A percentile compares a stretch with the other conserved stretches of the same genome.
Conservation (phyloP, 2,329 filamentous ascomycete species). For the Stylonectria norvegica region DNA sequence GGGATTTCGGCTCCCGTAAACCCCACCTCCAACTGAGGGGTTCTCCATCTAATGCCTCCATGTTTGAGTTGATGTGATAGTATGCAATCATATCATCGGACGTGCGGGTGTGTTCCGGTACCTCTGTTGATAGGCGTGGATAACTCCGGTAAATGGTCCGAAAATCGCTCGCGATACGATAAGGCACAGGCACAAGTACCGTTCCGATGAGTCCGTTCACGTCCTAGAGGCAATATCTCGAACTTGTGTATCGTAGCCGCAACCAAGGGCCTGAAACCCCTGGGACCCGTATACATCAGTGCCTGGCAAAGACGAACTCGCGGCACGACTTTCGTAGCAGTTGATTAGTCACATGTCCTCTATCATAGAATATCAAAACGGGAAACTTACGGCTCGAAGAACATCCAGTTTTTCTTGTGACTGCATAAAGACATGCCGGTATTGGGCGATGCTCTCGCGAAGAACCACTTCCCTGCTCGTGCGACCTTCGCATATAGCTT, state of each 20-base stretch:
- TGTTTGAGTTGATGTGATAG: slow-evolving; percentile 22
- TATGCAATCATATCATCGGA: slow-evolving; percentile 25
- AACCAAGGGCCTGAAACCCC: slow-evolving; percentile 26
- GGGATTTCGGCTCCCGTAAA: no score
- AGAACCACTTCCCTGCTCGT: slow-evolving; percentile 73
- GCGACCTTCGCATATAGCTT: slow-evolving; percentile 87
- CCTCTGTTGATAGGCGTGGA: slow-evolving; percentile 22
- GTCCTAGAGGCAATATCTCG: slow-evolving; percentile 5
- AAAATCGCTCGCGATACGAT: slow-evolving; percentile 17
- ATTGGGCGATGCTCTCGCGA: slow-evolving; percentile 79
- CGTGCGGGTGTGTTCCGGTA: slow-evolving; percentile 23
- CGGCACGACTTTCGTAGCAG: slow-evolving; percentile 33
- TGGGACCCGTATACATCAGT: slow-evolving; percentile 11
- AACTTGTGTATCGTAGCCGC: slow-evolving; percentile 20
- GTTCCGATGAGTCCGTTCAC: slow-evolving; percentile 8
- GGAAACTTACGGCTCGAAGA: slow-evolving; percentile 55
- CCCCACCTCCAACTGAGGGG: slow-evolving; percentile 19
- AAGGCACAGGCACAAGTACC: slow-evolving; percentile 14
- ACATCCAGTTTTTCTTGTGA: slow-evolving; percentile 72
- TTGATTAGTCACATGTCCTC: slow-evolving; percentile 15
- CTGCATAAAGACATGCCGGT: slow-evolving; percentile 79
- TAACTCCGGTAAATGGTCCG: slow-evolving; percentile 13
- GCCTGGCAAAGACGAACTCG: slow-evolving; percentile 33
- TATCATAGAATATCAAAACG: not conserved
- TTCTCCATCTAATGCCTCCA: slow-evolving; percentile 21